Base-by-base conservation (phyloP, 2,329 filamentous ascomycete genomes). In the Dactylellina cionopaga region DNA sequence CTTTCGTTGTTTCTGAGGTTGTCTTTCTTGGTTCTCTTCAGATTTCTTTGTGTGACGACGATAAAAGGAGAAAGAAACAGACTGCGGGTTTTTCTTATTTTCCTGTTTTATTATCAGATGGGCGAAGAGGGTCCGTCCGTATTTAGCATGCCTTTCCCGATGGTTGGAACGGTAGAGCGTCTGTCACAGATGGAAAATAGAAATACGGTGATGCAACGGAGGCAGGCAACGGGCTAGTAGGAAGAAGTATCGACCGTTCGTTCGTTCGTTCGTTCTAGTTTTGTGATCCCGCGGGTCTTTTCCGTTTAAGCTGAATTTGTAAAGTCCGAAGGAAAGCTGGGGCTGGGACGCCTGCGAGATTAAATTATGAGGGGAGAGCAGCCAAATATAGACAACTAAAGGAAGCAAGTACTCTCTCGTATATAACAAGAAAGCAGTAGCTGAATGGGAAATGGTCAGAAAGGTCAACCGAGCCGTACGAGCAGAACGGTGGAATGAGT, bases 321-420 rank as follows among this genome's bases (percentile, higher is more conserved):
- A 52, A 60, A 60, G 17, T 51, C 59, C 44, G 37, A 64, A 64
- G 37, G 59, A 54, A 64, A 64, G 39, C 41, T 47, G 60, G 41
- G 60, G 60, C 49, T 65, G 33, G 58, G 9, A 25, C 43, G n/a
- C 24, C 35, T 44, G 35, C 47, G 56, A 49, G 35, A 63, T 43
- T 41, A 52, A 51, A 56, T 19, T 22, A 37, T 27, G 37, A 39
- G 19, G 31, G 35, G 31, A 56, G 43, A 51, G 31, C 17, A 56
- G 33, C 62, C 62, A 66, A 66, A 66, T 66, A 66, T 66, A 66
- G 62, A 66, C 49, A 58, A 54, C 41, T 31, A 47, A n/a, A n/a
- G 19, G 19, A 25, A 58, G 24, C 13, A 33, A 35, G 51, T n/a
- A 7, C 27, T 9, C 49, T 54, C 49, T 31, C 25, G 49, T 55